A percentile compares a stretch with the other conserved stretches of the same genome.
Conservation (phyloP, 768 basidiomycete species). For the Gyrodon lividus region DNA sequence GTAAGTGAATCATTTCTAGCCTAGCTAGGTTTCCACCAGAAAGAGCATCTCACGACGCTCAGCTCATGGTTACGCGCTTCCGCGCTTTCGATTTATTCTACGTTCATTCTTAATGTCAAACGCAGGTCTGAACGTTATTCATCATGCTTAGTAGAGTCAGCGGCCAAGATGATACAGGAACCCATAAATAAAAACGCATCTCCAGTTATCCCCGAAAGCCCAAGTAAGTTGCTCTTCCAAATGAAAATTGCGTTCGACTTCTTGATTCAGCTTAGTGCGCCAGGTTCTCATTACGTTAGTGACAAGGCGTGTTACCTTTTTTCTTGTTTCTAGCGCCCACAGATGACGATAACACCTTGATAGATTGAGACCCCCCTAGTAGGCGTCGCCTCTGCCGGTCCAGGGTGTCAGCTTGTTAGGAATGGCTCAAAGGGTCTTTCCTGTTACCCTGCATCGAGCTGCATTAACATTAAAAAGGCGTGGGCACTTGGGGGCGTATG, state of each 20-base stretch:
- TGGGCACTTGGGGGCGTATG: not conserved
- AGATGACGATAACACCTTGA: slow-evolving; percentile 3
- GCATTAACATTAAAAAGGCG: not conserved
- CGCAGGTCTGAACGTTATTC: no score
- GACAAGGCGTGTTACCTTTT: slow-evolving; percentile 2
- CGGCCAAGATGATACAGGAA: no score
- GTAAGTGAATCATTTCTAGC: no score
- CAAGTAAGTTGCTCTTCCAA: not conserved
- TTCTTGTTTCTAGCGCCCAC: not conserved
- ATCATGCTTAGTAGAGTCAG: no score
- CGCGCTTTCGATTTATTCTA: no score
- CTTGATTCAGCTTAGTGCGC: not conserved
- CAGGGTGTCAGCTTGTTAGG: slow-evolving; percentile 3
- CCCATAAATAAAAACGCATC: not conserved
- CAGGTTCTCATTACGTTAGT: slow-evolving; percentile 9
- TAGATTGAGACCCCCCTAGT: not conserved
- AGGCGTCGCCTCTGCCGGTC: not conserved
- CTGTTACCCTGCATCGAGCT: slow-evolving; percentile 11
- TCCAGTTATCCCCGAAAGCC: not conserved
- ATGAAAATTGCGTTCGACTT: not conserved
- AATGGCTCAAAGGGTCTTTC: slow-evolving; percentile 15
- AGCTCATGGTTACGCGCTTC: no score
- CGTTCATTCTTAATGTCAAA: no score
- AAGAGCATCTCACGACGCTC: no score
- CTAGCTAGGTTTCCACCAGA: no score